Base-by-base conservation (phyloP, 1,139 yeast genomes). In the Blastobotrys malaysiensis region DNA sequence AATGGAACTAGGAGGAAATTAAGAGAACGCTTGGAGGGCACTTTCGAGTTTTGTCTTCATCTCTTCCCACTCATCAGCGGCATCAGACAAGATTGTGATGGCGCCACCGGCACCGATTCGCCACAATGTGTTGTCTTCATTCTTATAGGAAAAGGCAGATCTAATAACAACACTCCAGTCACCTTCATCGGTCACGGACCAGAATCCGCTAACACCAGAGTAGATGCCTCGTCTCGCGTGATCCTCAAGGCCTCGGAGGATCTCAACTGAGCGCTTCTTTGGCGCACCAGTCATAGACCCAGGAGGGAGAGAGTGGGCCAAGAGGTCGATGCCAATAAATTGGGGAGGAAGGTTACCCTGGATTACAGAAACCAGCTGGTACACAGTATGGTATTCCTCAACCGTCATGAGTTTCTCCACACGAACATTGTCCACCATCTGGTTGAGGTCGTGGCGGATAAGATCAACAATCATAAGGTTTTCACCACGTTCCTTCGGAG, bases 201-300 rank as follows among this genome's bases (percentile, higher is more conserved):
- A 90, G 72, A 90, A 95, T 0, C 99, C 99, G 44, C 88, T 84
- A 1, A 93, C 95, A 16, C 99, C 99, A 58, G 97, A 88, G 67
- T 95, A 95, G 3, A 91, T 73, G 0, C 98, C 98, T 62, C 99
- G 79, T 54, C 87, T 77, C 69, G 70, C 78, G 65, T 61, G 66
- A 24, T 58, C 66, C 64, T 74, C 89, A 55, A 76, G 72, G 1
- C 72, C 70, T 57, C 85, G 86, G 21, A 95, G 75, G 13, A 95
- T 70, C 67, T 91, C 95, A 2, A 93, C 96, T 0, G 97, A 88
- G 55, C 97, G 78, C 64, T 85, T 87, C 72, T 95, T 95, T 1
- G 99, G 99, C 0, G 99, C 99, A 2, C 99, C 99, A 0, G 99
- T 95, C 99, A 95, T 95, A 1, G 98, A 91, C 0, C 99, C 99